These are phyloP conservation scores for Raphanus raphanistrum DNA, from an alignment of 345 rosid genomes.

Conservation along the genomic window DNA sequence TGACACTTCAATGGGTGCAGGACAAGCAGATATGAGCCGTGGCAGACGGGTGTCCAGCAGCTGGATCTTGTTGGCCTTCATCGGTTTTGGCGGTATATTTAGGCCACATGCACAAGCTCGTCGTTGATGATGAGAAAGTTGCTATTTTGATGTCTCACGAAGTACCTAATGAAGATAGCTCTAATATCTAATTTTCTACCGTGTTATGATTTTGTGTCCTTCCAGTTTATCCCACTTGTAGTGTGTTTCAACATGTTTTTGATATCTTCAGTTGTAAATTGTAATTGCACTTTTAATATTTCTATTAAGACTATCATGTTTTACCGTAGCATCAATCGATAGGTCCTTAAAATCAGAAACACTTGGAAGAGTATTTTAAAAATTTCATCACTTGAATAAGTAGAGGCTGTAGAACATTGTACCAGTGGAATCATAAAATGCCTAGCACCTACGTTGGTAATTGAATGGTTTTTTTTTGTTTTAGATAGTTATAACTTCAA, in stretches of 20 bases:
- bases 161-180: not conserved
- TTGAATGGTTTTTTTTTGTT: not conserved
- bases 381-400: not conserved
- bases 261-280: constrained; percentile 12
- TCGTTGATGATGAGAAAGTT: not conserved
- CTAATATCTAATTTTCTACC: constrained; percentile 12
- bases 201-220: constrained; percentile 5
- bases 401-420: not conserved
- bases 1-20: constrained; percentile 27
- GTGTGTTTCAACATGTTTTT: constrained; percentile 14
- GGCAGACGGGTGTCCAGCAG: constrained; percentile 15
- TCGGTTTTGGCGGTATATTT: constrained; percentile 15
- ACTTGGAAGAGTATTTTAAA: not conserved
- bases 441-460: not conserved
- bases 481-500: not conserved
- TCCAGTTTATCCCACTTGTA: not conserved
- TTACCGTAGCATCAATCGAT: not conserved
- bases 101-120: not conserved
- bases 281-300: not conserved
- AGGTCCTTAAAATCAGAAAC: not conserved
- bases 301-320: not conserved
- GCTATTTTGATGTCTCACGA: constrained; percentile 3
- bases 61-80: constrained; percentile 14
- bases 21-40: constrained; percentile 13
- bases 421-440: not conserved